Conservation (phyloP, 495 filamentous ascomycete species). For the Neurospora tetraspora region DNA sequence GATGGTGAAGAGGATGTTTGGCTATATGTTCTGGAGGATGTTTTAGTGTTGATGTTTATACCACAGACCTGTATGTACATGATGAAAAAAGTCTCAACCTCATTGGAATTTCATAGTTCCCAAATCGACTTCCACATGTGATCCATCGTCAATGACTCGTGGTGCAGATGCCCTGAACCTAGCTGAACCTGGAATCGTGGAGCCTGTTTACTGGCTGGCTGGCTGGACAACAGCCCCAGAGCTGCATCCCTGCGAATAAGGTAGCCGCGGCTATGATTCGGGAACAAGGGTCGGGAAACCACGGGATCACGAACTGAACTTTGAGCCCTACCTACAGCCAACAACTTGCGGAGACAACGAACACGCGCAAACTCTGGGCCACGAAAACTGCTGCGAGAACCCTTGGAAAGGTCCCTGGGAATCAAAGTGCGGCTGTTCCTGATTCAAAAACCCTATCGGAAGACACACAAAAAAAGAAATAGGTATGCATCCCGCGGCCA, state of each 20-base stretch:
- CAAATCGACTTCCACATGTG: neutral
- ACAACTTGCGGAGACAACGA: neutral
- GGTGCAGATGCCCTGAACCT: neutral
- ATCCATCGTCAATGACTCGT: neutral
- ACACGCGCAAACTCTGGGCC: neutral
- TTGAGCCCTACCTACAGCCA: neutral
- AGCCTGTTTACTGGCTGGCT: neutral
- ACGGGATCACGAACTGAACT: neutral
- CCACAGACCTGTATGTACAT: neutral
- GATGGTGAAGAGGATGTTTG: neutral
- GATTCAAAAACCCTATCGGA: neutral
- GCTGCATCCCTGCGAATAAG: neutral
- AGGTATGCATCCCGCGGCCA: neutral
- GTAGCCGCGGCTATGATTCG: neutral
- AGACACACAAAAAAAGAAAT: neutral
- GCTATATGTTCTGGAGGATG: neutral
- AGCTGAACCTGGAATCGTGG: neutral
- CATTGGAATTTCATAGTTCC: neutral
- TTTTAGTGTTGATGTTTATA: neutral
- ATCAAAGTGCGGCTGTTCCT: neutral
- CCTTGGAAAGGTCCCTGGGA: neutral
- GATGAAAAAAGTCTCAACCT: neutral
- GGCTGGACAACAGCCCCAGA: neutral
- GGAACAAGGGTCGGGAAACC: slow-evolving; percentile 3
- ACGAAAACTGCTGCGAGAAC: neutral